Base-by-base conservation (phyloP, 1,139 yeast species). In the Pichia sp. region DNA sequence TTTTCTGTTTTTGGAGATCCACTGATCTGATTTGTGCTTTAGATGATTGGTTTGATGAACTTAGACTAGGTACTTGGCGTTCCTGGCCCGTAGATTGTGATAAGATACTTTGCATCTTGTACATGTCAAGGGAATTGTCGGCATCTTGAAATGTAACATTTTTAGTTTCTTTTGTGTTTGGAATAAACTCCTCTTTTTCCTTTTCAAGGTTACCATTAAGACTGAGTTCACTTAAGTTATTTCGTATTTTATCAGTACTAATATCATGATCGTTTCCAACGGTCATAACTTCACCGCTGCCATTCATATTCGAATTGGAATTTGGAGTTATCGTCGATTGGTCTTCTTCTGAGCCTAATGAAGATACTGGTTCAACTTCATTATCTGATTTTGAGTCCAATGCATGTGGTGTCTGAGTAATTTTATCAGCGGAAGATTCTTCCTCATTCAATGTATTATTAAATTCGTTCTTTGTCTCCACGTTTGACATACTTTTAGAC, bases 81-180 rank as follows among this genome's bases (percentile, higher is more conserved):
- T 72, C 77, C 43, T 70, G 66, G 0, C 79, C 79, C 0, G 77
- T 74, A 0, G 79, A 73, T 52, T 75, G 79, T 3, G 79, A 74
- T 7, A 74, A 60, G 18, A 62, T 50, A 22, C 59, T 51, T 2
- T 34, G 53, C 50, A 47, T 55, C 49, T 47, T 61, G 56, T 30
- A 49, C 44, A 40, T 40, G 7, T 45, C 24, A 29, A 44, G 34
- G 7, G 51, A 43, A 40, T 46, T 48, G 0, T 22, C 44, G 18
- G 37, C 43, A 7, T 38, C 29, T 8, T 37, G 25, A 11, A 42
- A 34, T 16, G 18, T 9, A 16, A 20, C 30, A 32, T 32, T 34
- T 6, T 18, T 8, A 4, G 16, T n/a, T 18, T 27, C 34, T 8
- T 22, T 20, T 22, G 4, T 13, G 4, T 20, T 13, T 2, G 18